These are phyloP conservation scores for Naumovozyma baii DNA, from an alignment of 805 yeast species.

Conservation along the genomic window DNA sequence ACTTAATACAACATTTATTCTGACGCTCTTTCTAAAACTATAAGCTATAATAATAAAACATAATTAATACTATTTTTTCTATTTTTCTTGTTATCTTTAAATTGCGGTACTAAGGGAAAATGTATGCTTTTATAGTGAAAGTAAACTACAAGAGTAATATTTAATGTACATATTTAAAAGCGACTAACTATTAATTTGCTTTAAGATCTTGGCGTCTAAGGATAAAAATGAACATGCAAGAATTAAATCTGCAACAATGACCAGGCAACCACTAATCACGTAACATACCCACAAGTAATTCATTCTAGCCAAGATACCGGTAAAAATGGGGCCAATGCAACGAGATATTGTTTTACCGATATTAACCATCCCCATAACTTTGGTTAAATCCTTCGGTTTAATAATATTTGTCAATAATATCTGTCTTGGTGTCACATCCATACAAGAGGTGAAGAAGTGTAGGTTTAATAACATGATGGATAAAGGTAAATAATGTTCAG, in stretches of 20 bases:
- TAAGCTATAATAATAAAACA: background rate
- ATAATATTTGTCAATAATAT: constrained; percentile 63
- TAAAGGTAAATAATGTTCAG: constrained; percentile 27
- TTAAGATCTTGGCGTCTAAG: constrained; percentile 25
- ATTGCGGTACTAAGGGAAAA: no score
- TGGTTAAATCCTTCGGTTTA: constrained; percentile 52
- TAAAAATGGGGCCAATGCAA: constrained; percentile 69
- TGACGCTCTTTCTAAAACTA: background rate
- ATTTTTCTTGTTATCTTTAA: no score
- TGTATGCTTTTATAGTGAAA: no score
- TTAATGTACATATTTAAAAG: background rate
- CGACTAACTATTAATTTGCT: constrained; percentile 9
- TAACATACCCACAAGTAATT: constrained; percentile 42
- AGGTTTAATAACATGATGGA: constrained; percentile 46
- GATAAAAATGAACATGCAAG: constrained; percentile 28
- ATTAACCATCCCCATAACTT: constrained; percentile 77
- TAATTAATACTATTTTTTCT: no score
- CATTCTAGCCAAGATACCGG: constrained; percentile 60
- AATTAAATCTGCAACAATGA: constrained; percentile 32
- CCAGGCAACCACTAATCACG: constrained; percentile 41
- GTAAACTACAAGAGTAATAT: background rate
- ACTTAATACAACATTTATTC: constrained; percentile 5
- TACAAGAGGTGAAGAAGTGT: constrained; percentile 57
- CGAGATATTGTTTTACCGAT: constrained; percentile 80
- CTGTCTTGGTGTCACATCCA: constrained; percentile 92